Evolutionary conservation across 495 filamentous ascomycete genomes (phyloP).

Genomic region (Neurospora pannonica): DNA sequence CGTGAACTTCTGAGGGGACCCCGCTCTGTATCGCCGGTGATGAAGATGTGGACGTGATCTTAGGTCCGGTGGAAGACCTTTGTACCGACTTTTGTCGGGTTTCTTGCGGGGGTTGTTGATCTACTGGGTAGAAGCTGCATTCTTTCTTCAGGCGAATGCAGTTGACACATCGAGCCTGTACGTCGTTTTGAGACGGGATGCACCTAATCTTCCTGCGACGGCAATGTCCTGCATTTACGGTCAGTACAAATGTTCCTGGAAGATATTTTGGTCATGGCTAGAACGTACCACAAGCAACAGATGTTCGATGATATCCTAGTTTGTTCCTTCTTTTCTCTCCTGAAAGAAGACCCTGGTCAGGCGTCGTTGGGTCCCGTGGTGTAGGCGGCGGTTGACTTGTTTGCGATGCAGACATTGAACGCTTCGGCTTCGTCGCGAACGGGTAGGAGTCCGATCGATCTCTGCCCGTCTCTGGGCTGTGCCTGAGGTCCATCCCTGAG

Average conservation of each 20-base stretch:
- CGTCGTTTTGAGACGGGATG: slow-evolving; percentile 67
- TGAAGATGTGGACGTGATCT: slow-evolving; percentile 37
- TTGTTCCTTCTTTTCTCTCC: slow-evolving; percentile 91
- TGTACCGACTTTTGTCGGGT: slow-evolving; percentile 28
- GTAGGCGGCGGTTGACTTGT: slow-evolving; percentile 44
- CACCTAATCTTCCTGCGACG: slow-evolving; percentile 93
- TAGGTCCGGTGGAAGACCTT: slow-evolving; percentile 28
- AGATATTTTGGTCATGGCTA: background rate
- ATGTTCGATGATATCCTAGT: slow-evolving; percentile 92
- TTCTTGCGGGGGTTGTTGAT: slow-evolving; percentile 59
- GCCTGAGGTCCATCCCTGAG: slow-evolving; percentile 30
- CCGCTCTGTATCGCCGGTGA: slow-evolving; percentile 40
- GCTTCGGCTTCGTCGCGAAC: slow-evolving; percentile 43
- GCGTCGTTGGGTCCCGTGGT: slow-evolving; percentile 11
- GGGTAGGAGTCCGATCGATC: slow-evolving; percentile 29
- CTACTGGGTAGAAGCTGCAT: slow-evolving; percentile 88
- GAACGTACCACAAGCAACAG: slow-evolving; percentile 90
- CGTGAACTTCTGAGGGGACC: slow-evolving; percentile 33
- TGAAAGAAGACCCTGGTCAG: slow-evolving; percentile 32
- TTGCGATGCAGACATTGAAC: slow-evolving; percentile 41
- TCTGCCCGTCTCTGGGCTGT: slow-evolving; percentile 25
- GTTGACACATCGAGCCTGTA: slow-evolving; percentile 80
- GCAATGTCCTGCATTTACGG: slow-evolving; percentile 61
- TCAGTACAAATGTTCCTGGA: slow-evolving; percentile 6
- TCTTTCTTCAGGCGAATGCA: slow-evolving; percentile 96